Evolutionary conservation across 768 basidiomycete species (phyloP).

Genomic region (Russula sp.): DNA sequence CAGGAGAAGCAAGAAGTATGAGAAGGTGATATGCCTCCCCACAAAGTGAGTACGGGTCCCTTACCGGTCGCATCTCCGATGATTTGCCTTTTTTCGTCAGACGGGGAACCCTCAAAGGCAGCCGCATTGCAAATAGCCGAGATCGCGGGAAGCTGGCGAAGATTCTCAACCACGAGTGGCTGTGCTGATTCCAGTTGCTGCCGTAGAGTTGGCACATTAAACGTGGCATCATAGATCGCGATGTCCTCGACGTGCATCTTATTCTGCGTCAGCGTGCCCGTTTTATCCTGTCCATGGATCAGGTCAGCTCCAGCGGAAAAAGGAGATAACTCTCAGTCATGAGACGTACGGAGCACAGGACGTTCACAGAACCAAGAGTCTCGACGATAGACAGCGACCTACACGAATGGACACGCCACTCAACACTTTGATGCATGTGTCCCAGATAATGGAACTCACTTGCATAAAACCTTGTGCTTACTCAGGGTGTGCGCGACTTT

Average conservation of each 20-base stretch:
- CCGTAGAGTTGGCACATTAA: constrained; percentile 16
- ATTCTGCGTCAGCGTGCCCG: constrained; percentile 55
- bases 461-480: constrained; percentile 45
- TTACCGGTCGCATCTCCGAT: constrained; percentile 52
- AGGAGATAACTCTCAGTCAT: neutral
- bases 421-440: neutral
- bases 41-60: neutral
- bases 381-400: constrained; percentile 55
- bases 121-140: constrained; percentile 49
- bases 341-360: constrained; percentile 31
- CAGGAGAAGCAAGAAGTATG: neutral
- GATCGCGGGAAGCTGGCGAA: constrained; percentile 31
- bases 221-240: constrained; percentile 31
- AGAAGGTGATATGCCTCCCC: neutral
- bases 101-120: constrained; percentile 31
- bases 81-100: constrained; percentile 27
- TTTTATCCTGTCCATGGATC: constrained; percentile 38
- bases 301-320: too few species aligned
- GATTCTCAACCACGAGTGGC: constrained; percentile 15
- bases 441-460: constrained; percentile 18
- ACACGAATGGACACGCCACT: neutral
- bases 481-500: constrained; percentile 40
- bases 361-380: constrained; percentile 55
- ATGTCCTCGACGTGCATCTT: constrained; percentile 49
- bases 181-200: constrained; percentile 1